A percentile compares a stretch with the other conserved stretches of the same genome.
Conservation (phyloP, 441 rosid genomes). For the Adansonia gregorii region DNA sequence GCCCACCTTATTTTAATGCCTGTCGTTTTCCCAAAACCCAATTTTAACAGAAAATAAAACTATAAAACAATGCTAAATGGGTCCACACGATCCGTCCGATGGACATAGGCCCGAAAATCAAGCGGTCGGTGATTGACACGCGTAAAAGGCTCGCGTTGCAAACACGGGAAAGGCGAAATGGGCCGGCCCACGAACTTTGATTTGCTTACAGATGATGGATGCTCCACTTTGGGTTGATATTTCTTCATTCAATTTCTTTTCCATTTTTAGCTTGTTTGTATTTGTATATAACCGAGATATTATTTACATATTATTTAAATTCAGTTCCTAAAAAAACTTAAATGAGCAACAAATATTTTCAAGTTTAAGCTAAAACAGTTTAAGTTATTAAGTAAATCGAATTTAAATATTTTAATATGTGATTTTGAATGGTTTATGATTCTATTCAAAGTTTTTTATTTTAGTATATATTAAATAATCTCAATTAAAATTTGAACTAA, state of each 20-base stretch:
- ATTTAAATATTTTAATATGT: too few species aligned
- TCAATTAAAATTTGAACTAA: too few species aligned
- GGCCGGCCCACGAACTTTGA: slow-evolving; percentile 8
- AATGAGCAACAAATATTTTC: too few species aligned
- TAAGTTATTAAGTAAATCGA: too few species aligned
- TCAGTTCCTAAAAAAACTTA: too few species aligned
- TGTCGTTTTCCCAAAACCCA: slow-evolving; percentile 34
- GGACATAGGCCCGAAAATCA: background rate
- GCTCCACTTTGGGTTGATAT: background rate
- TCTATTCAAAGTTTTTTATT: too few species aligned
- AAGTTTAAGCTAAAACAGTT: too few species aligned
- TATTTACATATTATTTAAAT: too few species aligned
- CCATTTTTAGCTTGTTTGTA: background rate
- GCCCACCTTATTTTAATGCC: slow-evolving; percentile 39
- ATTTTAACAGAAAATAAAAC: background rate
- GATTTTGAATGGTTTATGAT: too few species aligned
- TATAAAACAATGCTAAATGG: background rate
- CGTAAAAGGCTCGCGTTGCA: background rate
- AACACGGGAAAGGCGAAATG: background rate
- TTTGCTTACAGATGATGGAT: background rate
- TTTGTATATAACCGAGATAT: too few species aligned
- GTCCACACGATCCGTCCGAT: slow-evolving; percentile 23
- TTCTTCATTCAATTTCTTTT: background rate
- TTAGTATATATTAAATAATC: too few species aligned
- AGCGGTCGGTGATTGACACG: background rate